Evolutionary conservation across 768 basidiomycete species (phyloP).

Genomic region (Serendipita sp.): DNA sequence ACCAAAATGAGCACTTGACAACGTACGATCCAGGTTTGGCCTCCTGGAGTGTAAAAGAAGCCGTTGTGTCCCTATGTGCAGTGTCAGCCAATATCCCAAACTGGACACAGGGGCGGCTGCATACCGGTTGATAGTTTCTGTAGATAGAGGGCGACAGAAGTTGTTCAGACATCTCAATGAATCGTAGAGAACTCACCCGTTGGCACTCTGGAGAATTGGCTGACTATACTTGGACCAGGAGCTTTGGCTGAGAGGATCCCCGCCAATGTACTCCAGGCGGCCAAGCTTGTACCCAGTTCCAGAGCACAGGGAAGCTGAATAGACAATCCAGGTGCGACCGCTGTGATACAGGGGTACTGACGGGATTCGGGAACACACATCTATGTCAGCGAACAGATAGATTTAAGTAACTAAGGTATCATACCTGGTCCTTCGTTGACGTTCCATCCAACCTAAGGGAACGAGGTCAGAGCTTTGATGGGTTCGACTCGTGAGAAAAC

Average conservation of each 20-base stretch:
- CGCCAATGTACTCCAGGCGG: slow-evolving; percentile 7
- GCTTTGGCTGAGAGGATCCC: slow-evolving; percentile 1
- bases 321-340: slow-evolving; percentile 6
- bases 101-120: background rate
- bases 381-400: too few relatives aligned
- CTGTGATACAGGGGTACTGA: slow-evolving; percentile 4
- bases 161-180: too few relatives aligned
- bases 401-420: background rate
- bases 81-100: slow-evolving; percentile 6
- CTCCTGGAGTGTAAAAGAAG: slow-evolving; percentile 8
- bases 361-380: background rate
- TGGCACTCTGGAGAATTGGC: background rate
- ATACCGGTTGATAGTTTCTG: too few relatives aligned
- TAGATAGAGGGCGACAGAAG: too few relatives aligned
- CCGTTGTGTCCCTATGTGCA: slow-evolving; percentile 9
- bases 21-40: background rate
- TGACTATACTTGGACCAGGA: slow-evolving; percentile 6
- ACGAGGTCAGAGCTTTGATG: background rate
- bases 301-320: slow-evolving; percentile 6
- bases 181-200: background rate
- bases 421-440: slow-evolving; percentile 8
- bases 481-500: too few relatives aligned
- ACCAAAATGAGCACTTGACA: background rate
- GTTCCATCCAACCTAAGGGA: background rate
- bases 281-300: slow-evolving; percentile 7